Evolutionary conservation across 1,139 yeast species (phyloP).

Genomic region (Saccharomycopsis phalli): DNA sequence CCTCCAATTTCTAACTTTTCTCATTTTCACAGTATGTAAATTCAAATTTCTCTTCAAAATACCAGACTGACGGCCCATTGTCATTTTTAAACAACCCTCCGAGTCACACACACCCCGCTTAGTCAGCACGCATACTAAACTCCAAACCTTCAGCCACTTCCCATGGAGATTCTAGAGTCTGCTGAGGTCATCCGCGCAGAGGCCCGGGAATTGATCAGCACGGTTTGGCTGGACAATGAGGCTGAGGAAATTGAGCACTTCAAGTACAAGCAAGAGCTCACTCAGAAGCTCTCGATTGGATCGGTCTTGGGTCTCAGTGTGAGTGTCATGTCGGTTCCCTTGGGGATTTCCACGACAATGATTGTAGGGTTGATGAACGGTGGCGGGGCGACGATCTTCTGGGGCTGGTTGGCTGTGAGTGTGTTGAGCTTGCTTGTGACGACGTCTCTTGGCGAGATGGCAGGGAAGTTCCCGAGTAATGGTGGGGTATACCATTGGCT

Average conservation of each 20-base stretch:
- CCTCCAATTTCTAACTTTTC: too few species aligned
- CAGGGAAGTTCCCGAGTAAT: constrained; percentile 67
- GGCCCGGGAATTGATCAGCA: background rate
- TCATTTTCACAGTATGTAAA: too few species aligned
- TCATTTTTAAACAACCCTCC: too few species aligned
- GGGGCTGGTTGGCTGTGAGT: constrained; percentile 63
- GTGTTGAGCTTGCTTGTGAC: constrained; percentile 55
- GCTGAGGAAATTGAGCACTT: constrained; percentile 58
- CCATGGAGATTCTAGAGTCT: too few species aligned
- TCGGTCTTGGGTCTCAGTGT: constrained; percentile 69
- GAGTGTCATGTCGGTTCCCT: constrained; percentile 71
- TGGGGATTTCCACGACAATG: constrained; percentile 64
- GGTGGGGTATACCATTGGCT: constrained; percentile 71
- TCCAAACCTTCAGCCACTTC: background rate
- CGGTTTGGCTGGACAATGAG: constrained; percentile 28
- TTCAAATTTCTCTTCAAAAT: too few species aligned
- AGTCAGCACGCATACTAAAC: background rate
- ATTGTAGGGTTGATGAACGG: constrained; percentile 65
- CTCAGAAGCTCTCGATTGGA: constrained; percentile 53
- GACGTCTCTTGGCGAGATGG: constrained; percentile 59
- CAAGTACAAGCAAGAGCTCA: constrained; percentile 60
- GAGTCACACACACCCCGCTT: too few species aligned
- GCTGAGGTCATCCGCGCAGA: background rate
- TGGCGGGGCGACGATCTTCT: constrained; percentile 60
- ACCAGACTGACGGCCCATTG: too few species aligned